These are phyloP conservation scores for Exophiala sp. DNA, from an alignment of 2,329 filamentous ascomycete genomes.

Conservation along the genomic window DNA sequence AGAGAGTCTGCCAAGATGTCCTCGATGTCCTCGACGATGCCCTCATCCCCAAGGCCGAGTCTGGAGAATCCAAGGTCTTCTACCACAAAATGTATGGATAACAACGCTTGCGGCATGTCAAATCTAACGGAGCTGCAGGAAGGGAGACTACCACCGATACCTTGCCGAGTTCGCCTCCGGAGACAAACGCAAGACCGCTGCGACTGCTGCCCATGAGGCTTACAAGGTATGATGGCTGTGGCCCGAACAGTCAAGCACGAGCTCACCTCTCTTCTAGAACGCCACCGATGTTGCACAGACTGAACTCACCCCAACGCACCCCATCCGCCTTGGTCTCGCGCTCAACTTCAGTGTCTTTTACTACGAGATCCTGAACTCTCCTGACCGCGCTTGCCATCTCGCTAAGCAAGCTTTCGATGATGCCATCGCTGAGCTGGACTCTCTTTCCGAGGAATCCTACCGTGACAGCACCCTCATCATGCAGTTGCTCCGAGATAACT, in stretches of 20 bases:
- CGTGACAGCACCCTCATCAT: slow-evolving; percentile 98
- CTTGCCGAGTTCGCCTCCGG: slow-evolving; percentile 89
- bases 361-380: slow-evolving; percentile 98
- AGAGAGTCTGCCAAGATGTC: slow-evolving; percentile 97
- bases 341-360: slow-evolving; percentile 99
- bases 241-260: neutral
- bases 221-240: slow-evolving; percentile 73
- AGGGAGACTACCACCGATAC: slow-evolving; percentile 96
- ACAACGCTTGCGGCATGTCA: slow-evolving; percentile 4
- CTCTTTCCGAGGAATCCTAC: slow-evolving; percentile 96
- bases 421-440: slow-evolving; percentile 97
- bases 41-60: slow-evolving; percentile 92
- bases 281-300: slow-evolving; percentile 98
- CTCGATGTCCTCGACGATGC: slow-evolving; percentile 89
- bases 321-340: slow-evolving; percentile 93
- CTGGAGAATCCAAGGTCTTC: slow-evolving; percentile 98
- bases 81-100: slow-evolving; percentile 92
- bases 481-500: slow-evolving; percentile 97
- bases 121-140: slow-evolving; percentile 55
- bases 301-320: slow-evolving; percentile 94
- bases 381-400: slow-evolving; percentile 94
- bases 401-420: slow-evolving; percentile 99
- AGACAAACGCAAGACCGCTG: slow-evolving; percentile 86
- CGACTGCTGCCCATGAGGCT: slow-evolving; percentile 84
- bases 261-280: slow-evolving; percentile 55